Evolutionary conservation across 2,329 filamentous ascomycete genomes (phyloP).

Genomic region (Ophiocordyceps australis): DNA sequence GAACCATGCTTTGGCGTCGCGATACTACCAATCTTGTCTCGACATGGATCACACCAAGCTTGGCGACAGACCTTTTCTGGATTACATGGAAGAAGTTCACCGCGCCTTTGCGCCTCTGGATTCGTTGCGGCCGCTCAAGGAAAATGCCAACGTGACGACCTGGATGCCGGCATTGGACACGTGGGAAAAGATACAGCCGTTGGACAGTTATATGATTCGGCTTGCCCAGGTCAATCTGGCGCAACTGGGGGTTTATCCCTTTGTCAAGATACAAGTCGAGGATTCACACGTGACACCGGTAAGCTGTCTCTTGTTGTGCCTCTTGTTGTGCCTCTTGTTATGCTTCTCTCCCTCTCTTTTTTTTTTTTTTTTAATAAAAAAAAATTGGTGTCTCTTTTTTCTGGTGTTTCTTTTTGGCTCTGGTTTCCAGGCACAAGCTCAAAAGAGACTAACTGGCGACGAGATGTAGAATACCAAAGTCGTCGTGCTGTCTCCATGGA

Average conservation of each 20-base stretch:
- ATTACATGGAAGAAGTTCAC: constrained; percentile 2
- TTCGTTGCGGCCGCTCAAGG: neutral
- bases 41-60: neutral
- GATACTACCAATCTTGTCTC: constrained; percentile 3
- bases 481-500: too few species aligned
- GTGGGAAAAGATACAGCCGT: neutral
- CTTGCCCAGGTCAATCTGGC: constrained; percentile 1
- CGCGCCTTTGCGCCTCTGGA: constrained; percentile 1
- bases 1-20: neutral
- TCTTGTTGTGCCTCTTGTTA: too few species aligned
- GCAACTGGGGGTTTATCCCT: constrained; percentile 2
- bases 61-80: neutral
- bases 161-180: neutral
- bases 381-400: too few species aligned
- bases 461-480: too few species aligned
- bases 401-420: too few species aligned
- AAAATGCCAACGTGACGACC: neutral
- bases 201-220: constrained; percentile 2
- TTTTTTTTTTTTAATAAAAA: too few species aligned
- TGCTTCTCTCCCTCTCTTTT: too few species aligned
- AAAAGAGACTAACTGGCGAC: too few species aligned
- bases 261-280: constrained; percentile 3
- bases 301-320: constrained; percentile 1
- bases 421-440: too few species aligned
- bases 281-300: constrained; percentile 4